phyloP scores from a whole-genome alignment of 2,329 filamentous ascomycete species.

The Aspergillus sp. region DNA sequence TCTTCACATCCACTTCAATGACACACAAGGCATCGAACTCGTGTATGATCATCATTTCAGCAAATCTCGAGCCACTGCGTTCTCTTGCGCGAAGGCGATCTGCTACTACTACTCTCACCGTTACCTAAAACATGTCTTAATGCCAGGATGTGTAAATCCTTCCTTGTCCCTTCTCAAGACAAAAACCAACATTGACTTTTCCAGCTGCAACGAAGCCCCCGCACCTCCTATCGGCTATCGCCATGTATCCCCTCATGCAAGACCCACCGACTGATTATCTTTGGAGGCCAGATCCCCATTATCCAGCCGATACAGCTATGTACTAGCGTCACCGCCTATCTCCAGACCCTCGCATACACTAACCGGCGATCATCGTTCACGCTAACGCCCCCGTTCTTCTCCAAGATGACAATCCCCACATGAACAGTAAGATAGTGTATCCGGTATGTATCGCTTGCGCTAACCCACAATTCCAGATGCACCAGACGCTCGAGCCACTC shows the following conservation, averaged over 20 bases:
- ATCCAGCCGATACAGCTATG: not conserved
- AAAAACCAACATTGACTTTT: too few species aligned
- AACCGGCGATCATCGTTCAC: conserved; percentile 4
- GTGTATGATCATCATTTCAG: too few species aligned
- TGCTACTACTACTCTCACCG: too few species aligned
- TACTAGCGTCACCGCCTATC: not conserved
- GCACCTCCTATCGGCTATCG: not conserved
- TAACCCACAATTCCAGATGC: not conserved
- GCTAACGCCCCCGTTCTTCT: not conserved
- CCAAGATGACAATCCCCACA: not conserved
- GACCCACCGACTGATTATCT: not conserved
- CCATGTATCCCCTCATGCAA: not conserved
- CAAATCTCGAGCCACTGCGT: too few species aligned
- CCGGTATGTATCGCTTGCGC: conserved; percentile 4
- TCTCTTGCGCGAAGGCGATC: too few species aligned
- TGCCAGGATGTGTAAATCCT: too few species aligned
- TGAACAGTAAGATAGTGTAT: not conserved
- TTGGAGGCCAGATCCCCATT: not conserved
- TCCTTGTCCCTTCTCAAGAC: too few species aligned
- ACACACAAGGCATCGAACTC: too few species aligned
- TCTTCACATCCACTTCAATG: too few species aligned
- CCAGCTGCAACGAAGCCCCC: not conserved
- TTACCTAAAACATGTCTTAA: not conserved
- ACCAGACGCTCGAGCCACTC: not conserved
- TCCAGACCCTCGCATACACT: not conserved